phyloP scores from a whole-genome alignment of 139 green algal species.

The Picochlorum sp. region DNA sequence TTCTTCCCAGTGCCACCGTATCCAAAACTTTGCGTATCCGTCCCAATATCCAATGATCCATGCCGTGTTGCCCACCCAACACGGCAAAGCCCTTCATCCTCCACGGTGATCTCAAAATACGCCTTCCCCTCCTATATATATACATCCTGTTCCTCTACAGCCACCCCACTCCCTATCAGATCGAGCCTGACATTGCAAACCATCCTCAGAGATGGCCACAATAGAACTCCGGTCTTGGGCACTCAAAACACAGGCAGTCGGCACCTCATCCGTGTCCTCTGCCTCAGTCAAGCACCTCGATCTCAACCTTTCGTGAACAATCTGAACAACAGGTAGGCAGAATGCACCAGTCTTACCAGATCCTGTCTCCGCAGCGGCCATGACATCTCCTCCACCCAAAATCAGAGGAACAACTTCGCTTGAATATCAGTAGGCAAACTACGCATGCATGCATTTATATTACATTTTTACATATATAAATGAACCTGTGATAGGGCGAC shows the following conservation, averaged over 20 bases:
- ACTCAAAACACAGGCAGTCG: conserved; percentile 26
- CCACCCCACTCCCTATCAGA: conserved; percentile 48
- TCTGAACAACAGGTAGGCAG: conserved; percentile 75
- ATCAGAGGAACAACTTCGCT: conserved; percentile 67
- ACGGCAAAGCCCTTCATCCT: conserved; percentile 62
- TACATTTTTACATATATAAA: neutral
- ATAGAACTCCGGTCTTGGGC: conserved; percentile 44
- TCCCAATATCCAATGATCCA: conserved; percentile 55
- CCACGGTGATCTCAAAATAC: conserved; percentile 51
- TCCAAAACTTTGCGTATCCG: conserved; percentile 48
- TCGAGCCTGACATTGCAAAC: conserved; percentile 44
- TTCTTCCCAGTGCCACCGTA: conserved; percentile 72
- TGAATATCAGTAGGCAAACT: conserved; percentile 73
- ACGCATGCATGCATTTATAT: conserved; percentile 4
- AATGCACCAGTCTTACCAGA: conserved; percentile 86
- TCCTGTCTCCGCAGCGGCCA: conserved; percentile 85
- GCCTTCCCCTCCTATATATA: conserved; percentile 25
- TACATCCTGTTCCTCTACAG: conserved; percentile 39
- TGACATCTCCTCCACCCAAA: conserved; percentile 75
- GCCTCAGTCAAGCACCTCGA: neutral
- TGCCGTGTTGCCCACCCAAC: conserved; percentile 55
- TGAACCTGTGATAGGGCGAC: neutral
- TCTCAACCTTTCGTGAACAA: conserved; percentile 51
- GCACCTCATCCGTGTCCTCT: neutral
- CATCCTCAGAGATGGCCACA: conserved; percentile 44